Evolutionary conservation across 148 eudicot species (phyloP).

Genomic region (Mesembryanthemum crystallinum): DNA sequence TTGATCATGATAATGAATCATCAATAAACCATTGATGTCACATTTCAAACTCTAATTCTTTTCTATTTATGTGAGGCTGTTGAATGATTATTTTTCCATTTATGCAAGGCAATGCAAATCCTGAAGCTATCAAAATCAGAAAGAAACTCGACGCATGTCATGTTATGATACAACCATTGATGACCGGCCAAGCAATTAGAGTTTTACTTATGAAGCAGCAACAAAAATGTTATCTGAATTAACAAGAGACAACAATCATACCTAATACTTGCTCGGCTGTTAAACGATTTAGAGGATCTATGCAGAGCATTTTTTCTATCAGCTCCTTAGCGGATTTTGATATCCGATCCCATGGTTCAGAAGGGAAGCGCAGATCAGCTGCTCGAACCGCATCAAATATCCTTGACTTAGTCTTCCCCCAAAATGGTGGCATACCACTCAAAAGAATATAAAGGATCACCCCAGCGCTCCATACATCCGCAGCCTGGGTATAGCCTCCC

Average conservation of each 20-base stretch:
- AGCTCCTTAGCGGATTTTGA: slow-evolving; percentile 71
- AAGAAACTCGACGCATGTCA: neutral
- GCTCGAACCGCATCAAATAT: slow-evolving; percentile 85
- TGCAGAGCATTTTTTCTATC: slow-evolving; percentile 68
- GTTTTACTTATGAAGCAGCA: neutral
- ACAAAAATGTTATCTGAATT: neutral
- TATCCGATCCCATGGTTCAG: slow-evolving; percentile 61
- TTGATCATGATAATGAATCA: neutral
- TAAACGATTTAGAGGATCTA: slow-evolving; percentile 62
- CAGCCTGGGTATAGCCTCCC: slow-evolving; percentile 80
- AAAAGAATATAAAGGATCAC: slow-evolving; percentile 90
- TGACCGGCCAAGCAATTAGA: neutral
- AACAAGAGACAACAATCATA: slow-evolving; percentile 27
- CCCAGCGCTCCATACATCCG: slow-evolving; percentile 95
- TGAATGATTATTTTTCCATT: neutral
- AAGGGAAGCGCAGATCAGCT: slow-evolving; percentile 72
- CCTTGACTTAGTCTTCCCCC: slow-evolving; percentile 79
- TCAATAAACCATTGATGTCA: neutral
- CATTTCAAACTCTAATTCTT: neutral
- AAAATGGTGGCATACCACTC: slow-evolving; percentile 87
- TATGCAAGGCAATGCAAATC: too few species aligned
- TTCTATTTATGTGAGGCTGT: too few species aligned
- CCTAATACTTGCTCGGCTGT: slow-evolving; percentile 81
- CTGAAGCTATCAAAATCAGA: neutral
- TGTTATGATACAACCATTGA: neutral